Evolutionary conservation across 1,284 basidiomycete species (phyloP), one percentile per base, ranked within the genome.

Genomic region (Cutaneotrichosporon sp.): DNA sequence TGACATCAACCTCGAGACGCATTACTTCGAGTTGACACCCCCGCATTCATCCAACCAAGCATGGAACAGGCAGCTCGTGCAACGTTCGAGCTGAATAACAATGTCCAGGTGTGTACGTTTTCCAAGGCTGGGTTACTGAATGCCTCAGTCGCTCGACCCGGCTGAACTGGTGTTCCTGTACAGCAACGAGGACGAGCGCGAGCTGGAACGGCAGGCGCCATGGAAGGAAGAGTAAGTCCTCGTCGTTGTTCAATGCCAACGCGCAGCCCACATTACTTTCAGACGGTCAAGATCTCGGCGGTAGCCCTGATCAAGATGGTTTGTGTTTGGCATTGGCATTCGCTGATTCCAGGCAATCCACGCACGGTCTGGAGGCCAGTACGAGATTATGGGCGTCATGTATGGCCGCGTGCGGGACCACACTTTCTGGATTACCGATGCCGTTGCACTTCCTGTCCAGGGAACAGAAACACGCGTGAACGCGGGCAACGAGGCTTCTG

Each of bases 371-470:
- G 96, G 94, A 46, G 94, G 96, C 2, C 87, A 88, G 51, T 90
- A 97, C 77, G 94, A 98, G 77, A 96, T 98, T 68, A 98, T 98
- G 96, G 96, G 96, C 9, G 80, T 97, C 41, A 97, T 98, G 93
- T 91, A 97, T 75, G 94, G 94, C 46, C 96, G 96, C 76, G 86
- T 97, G 21, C 80, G 92, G 40, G 89, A 86, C 8, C 82, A 83
- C 55, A 83, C 90, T 0, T 82, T 97, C 52, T 88, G 97, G 53
- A 84, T 98, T 63, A 86, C 96, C 82, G 96, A 98, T 74, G 90
- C 89, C 4, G 97, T 97, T 61, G 93, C 96, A 3, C 79, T 98
- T 3, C 94, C 94, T 1, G 96, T 98, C 1, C 90, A 97, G 72
- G 94, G 94, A n/a, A 98, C 96, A 0, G 94, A 99, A 75, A 98